Evolutionary conservation across 768 basidiomycete species (phyloP), one percentile per base, ranked within the genome.

Genomic region (Clathrus columnatus): DNA sequence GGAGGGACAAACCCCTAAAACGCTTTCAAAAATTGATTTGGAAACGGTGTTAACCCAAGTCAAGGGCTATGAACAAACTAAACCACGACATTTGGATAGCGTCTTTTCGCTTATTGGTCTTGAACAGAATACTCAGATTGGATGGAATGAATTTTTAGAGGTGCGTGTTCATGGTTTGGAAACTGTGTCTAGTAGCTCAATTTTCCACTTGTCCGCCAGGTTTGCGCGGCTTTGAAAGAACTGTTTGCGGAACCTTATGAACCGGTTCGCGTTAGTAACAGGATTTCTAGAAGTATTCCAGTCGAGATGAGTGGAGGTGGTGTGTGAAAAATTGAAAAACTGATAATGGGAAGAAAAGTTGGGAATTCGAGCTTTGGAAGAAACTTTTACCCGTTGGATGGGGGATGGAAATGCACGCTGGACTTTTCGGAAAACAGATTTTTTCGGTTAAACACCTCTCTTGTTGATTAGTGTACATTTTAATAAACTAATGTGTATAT

Each of bases 131-230:
- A 68, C 69, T 26, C 76, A 77, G 24, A 69, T 96, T 47, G 81
- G 84, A 59, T 82, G 91, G 62, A 87, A 94, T 60, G 88, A 90
- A 64, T 94, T 94, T 67, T 74, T 93, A 48, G 91, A 94, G 80
- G 89, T 89, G 60, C 14, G 82, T 70, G 23, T 30, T 14, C 56
- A 57, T 16, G 17, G 21, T 51, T 50, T 54, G 46, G 42, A 51
- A 56, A 28, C 51, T 54, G 23, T 49, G 42, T 50, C 21, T 16
- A 18, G 26, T 51, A 41, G 41, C 41, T n/a, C 43, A 29, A 23
- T 18, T 47, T 50, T 26, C 47, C 58, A 17, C 52, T 24, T 17
- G 3, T 56, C 27, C 18, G 46, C 10, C 59, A 89, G 87, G 78
- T 89, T 32, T 89, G 85, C 64, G 86, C 82, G 2, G 80, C 77